Base-by-base conservation (phyloP, 306 rosid genomes). In the Trichosanthes cucumerina region DNA sequence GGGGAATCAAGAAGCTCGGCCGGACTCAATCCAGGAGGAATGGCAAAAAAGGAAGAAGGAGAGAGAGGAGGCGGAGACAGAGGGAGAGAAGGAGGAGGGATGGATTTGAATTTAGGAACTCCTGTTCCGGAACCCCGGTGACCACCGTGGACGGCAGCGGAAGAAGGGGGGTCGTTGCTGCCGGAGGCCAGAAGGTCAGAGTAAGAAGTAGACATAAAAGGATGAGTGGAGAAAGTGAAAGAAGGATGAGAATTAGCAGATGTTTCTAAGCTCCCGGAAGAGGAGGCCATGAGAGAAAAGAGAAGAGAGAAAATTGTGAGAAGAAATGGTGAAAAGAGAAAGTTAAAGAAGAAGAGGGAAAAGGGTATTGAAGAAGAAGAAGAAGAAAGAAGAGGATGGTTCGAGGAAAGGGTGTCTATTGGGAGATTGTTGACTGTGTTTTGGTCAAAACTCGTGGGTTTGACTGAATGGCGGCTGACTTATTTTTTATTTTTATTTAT, bases 1-100 rank as follows among this genome's bases (percentile, higher is more conserved):
- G 99, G 99, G 9, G 99, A 95, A 81, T 95, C 97, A 9, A 95
- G 91, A 53, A 95, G 93, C 78, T 95, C 99, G 18, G 97, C 88
- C 0, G 92, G 96, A 79, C 89, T 92, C 58, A 95, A 28, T 7
- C 93, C 97, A 77, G 87, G 81, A 10, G 97, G 97, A 74, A 95
- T 85, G 15, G 90, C 44, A 57, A 95, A 95, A 81, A 87, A 89
- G 58, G 96, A 86, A 63, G 96, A 89, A 19, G 96, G 93, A 72
- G 96, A 89, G 13, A 88, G 49, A 1, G 90, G 80, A 4, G 97
- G 91, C 0, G 98, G 97, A 58, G 93, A 87, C 19, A 92, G 82
- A 66, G 97, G 98, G 2, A 95, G 87, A 28, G 96, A 90, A 3
- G 97, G 97, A 13, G 98, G 98, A 0, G 93, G 89, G 47, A 80